These are phyloP conservation scores for Aspergillus hortae DNA, from an alignment of 2,329 filamentous ascomycete genomes.

Conservation along the genomic window DNA sequence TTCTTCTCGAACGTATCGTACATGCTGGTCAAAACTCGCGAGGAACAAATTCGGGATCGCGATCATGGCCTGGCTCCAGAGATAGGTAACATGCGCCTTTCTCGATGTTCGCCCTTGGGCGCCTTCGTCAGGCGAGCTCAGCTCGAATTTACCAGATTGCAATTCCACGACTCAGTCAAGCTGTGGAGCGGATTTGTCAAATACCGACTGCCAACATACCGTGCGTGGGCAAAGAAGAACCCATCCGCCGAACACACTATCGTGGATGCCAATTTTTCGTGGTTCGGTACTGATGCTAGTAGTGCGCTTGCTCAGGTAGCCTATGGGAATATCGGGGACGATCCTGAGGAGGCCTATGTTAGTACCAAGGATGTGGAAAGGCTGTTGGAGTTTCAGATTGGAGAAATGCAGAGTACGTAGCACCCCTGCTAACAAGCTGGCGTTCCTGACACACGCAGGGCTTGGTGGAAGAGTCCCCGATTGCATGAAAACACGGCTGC, in stretches of 20 bases:
- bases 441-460: constrained; percentile 47
- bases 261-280: constrained; percentile 61
- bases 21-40: constrained; percentile 60
- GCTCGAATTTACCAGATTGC: constrained; percentile 75
- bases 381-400: constrained; percentile 82
- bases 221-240: constrained; percentile 56
- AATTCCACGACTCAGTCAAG: constrained; percentile 72
- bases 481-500: constrained; percentile 68
- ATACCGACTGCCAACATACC: constrained; percentile 73
- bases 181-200: constrained; percentile 80
- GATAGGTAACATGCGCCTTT: constrained; percentile 57
- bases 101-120: constrained; percentile 74
- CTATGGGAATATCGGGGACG: constrained; percentile 47
- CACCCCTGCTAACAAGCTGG: constrained; percentile 17
- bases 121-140: constrained; percentile 72
- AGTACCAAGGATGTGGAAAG: constrained; percentile 78
- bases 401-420: constrained; percentile 71
- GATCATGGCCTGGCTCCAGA: constrained; percentile 52
- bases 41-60: constrained; percentile 55
- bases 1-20: constrained; percentile 64
- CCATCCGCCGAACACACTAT: constrained; percentile 45
- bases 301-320: constrained; percentile 49
- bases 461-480: constrained; percentile 74
- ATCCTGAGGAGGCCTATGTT: constrained; percentile 45
- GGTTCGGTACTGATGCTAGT: constrained; percentile 53